Conservation (phyloP, 257 asterid species). For the Solanum sitiens region DNA sequence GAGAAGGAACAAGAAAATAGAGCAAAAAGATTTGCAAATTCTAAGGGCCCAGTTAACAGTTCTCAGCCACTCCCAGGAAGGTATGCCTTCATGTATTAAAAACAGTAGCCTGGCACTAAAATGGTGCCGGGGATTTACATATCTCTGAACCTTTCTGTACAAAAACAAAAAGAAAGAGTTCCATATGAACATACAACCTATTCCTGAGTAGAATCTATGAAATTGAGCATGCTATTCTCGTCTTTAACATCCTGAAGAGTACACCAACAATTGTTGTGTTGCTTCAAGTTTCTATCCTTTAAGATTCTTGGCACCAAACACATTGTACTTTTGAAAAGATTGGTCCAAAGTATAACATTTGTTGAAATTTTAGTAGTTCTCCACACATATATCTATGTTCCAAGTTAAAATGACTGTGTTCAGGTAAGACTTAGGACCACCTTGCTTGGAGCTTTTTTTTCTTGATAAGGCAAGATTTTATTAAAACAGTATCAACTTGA, state of each 20-base stretch:
- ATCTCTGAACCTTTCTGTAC: background rate
- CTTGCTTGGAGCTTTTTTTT: background rate
- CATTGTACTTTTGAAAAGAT: background rate
- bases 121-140: background rate
- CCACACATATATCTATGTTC: background rate
- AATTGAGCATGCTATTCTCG: background rate
- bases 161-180: background rate
- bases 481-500: background rate
- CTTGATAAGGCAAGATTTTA: background rate
- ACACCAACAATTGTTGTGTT: background rate
- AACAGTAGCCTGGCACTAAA: background rate
- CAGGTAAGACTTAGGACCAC: background rate
- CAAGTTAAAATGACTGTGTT: background rate
- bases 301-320: background rate
- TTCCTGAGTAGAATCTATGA: background rate
- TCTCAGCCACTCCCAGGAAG: slow-evolving; percentile 78
- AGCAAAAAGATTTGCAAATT: slow-evolving; percentile 54
- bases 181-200: background rate
- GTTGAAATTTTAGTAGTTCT: background rate
- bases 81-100: slow-evolving; percentile 19
- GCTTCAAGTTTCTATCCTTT: background rate
- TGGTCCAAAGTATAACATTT: background rate
- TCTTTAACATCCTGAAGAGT: background rate
- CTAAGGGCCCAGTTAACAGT: slow-evolving; percentile 53
- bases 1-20: slow-evolving; percentile 79